Base-by-base conservation (phyloP, 768 basidiomycete species). In the Lentinula lateritia region DNA sequence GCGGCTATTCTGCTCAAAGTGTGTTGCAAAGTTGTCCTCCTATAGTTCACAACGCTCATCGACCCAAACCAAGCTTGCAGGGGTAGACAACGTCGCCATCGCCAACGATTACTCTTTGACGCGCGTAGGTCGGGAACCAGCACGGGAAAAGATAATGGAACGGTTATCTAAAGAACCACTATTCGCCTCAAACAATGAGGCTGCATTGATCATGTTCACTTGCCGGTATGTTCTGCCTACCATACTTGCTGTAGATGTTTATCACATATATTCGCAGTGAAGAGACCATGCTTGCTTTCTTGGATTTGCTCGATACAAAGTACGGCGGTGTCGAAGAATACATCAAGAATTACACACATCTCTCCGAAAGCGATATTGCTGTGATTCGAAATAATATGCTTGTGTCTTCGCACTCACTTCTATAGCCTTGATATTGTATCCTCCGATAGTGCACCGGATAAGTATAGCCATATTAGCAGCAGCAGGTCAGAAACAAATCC, bases 201-300 rank as follows among this genome's bases (percentile, higher is more conserved):
- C 89, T 23, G 89, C 89, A 1, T 75, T 90, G n/a, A 92, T 90
- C 63, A 90, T 92, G 89, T 84, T 93, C 57, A 84, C 87, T 4
- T 92, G 89, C 66, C 82, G 87, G 90, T 89, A 68, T 57, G 16
- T 62, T 52, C 53, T 38, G 18, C 7, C 36, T 7, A 42, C 41
- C 50, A 57, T 50, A 6, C 38, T 39, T n/a, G 36, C 28, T 35
- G 18, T 63, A 50, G 55, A 18, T 12, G 12, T 18, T 15, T 9
- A 23, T 54, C 42, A 50, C n/a, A 9, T n/a, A n/a, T 28, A 10
- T 35, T 46, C 32, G 41, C 63, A 92, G 92, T 55, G 80, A 78
- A 50, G 88, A 87, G 67, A 90, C 89, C 1, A 93, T 93, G 91
- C 64, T 77, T n/a, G 84, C 87, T 1, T 88, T 89, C 67, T 75